Conservation (phyloP, 345 rosid genomes). For the Lumnitzera racemosa region DNA sequence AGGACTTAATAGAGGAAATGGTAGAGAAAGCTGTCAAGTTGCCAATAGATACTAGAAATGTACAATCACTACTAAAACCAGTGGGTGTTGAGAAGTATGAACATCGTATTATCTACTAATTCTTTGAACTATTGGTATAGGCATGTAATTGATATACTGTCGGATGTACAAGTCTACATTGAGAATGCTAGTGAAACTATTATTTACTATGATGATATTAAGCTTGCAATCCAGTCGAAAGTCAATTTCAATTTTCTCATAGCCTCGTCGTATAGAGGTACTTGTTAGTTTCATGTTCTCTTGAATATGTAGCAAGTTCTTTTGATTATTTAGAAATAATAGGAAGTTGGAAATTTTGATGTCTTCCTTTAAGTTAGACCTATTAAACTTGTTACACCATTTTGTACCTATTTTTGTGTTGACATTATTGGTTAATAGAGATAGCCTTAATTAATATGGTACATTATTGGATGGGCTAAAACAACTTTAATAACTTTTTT, state of each 20-base stretch:
- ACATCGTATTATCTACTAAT: conserved; percentile 77
- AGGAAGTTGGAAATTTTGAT: too few species aligned
- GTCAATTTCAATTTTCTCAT: conserved; percentile 82
- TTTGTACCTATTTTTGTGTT: too few species aligned
- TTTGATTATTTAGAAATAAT: too few species aligned
- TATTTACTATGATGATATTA: conserved; percentile 77
- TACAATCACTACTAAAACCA: conserved; percentile 72
- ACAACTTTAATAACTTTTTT: too few species aligned
- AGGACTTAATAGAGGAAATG: conserved; percentile 17
- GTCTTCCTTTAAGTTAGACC: too few species aligned
- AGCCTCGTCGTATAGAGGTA: conserved; percentile 94
- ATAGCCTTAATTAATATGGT: too few species aligned
- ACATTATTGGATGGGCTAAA: too few species aligned
- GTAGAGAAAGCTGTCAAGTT: conserved; percentile 50
- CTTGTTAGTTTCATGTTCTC: too few species aligned
- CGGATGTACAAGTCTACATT: conserved; percentile 81
- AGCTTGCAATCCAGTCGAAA: conserved; percentile 86
- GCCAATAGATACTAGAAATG: conserved; percentile 88
- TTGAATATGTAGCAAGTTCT: too few species aligned
- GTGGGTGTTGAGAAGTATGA: conserved; percentile 92
- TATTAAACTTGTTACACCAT: too few species aligned
- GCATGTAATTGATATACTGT: conserved; percentile 66
- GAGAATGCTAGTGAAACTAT: conserved; percentile 77
- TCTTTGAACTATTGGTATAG: conserved; percentile 88
- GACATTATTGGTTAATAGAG: too few species aligned